phyloP scores from a whole-genome alignment of 805 yeast genomes.

The Kluyveromyces starmeri region DNA sequence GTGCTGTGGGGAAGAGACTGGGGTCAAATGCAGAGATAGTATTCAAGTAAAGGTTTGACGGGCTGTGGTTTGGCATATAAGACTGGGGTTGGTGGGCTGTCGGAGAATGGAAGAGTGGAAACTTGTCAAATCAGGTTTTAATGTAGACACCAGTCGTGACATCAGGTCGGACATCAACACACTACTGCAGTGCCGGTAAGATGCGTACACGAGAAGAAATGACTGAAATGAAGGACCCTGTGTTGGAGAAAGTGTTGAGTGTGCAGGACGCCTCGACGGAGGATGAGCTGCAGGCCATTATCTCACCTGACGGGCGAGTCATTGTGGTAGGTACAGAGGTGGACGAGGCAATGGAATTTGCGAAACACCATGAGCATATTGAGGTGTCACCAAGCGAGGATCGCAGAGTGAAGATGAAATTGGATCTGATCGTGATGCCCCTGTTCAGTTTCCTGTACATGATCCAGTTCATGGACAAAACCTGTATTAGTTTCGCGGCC shows the following conservation, averaged over 20 bases:
- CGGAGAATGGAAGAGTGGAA: too few species aligned
- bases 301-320: constrained; percentile 22
- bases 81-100: too few species aligned
- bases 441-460: constrained; percentile 41
- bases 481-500: constrained; percentile 42
- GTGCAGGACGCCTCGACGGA: constrained; percentile 1
- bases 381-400: constrained; percentile 28
- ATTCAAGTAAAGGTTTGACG: too few species aligned
- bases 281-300: constrained; percentile 9
- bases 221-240: not conserved
- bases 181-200: too few species aligned
- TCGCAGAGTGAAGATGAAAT: constrained; percentile 35
- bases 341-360: constrained; percentile 39
- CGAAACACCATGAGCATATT: constrained; percentile 28
- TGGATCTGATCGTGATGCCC: constrained; percentile 44
- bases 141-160: too few species aligned
- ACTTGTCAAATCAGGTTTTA: too few species aligned
- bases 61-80: too few species aligned
- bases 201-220: too few species aligned
- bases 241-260: not conserved
- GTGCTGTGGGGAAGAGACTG: too few species aligned
- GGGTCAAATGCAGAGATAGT: too few species aligned
- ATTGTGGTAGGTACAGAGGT: constrained; percentile 31
- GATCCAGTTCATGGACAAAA: constrained; percentile 54
- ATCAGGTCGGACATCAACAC: too few species aligned